Percentiles rank a stretch among this genome's conserved stretches.
Evolutionary conservation across 768 basidiomycete genomes (phyloP).

Genomic region (Dioszegia crocea): DNA sequence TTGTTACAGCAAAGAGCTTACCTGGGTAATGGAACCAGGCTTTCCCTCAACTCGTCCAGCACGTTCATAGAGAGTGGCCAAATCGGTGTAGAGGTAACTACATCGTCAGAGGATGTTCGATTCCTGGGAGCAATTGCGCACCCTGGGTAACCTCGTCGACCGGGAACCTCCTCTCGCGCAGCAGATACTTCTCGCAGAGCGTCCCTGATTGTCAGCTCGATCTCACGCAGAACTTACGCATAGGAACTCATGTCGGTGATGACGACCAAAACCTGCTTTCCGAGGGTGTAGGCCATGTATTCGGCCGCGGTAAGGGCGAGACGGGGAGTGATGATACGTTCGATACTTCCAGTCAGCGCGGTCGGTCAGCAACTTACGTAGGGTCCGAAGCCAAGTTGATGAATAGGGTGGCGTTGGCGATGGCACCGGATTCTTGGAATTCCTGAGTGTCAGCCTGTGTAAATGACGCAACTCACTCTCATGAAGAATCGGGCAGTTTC

Average conservation of each 20-base stretch:
- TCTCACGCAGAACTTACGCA: background rate
- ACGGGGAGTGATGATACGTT: conserved; percentile 98
- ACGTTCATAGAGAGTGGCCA: conserved; percentile 98
- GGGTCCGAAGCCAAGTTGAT: conserved; percentile 98
- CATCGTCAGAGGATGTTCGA: background rate
- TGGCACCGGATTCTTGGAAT: conserved; percentile 96
- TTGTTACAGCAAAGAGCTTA: background rate
- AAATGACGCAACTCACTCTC: conserved; percentile 12
- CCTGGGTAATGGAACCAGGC: conserved; percentile 97
- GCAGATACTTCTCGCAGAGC: conserved; percentile 73
- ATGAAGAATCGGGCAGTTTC: conserved; percentile 99
- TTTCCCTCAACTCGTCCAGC: conserved; percentile 96
- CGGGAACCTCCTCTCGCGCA: conserved; percentile 97
- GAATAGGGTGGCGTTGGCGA: conserved; percentile 96
- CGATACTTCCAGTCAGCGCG: conserved; percentile 57
- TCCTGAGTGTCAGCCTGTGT: conserved; percentile 57
- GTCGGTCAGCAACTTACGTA: conserved; percentile 54
- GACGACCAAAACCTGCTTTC: conserved; percentile 99
- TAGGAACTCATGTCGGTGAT: conserved; percentile 78
- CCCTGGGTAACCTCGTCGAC: conserved; percentile 87
- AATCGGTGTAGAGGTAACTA: conserved; percentile 74
- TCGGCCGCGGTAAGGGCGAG: conserved; percentile 96
- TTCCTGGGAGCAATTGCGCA: background rate
- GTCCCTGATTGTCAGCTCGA: conserved; percentile 19
- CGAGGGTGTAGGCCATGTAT: conserved; percentile 98